Percentiles rank a stretch among this genome's conserved stretches.
Conservation (phyloP, 352 stramenopile genomes). For the Stephanocyclus meneghinianus region DNA sequence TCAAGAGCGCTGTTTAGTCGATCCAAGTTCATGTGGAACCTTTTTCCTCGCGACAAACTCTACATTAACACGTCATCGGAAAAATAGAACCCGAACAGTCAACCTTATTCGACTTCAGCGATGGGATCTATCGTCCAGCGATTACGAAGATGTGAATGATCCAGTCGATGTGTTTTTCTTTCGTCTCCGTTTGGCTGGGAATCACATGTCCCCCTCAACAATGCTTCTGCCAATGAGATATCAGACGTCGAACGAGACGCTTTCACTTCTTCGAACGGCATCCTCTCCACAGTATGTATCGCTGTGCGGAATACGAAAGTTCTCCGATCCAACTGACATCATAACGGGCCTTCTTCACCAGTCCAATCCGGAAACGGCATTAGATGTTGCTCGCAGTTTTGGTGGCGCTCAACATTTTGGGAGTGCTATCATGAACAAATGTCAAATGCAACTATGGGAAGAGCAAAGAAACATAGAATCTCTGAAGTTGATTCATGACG, state of each 20-base stretch:
- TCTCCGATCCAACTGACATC: slow-evolving; percentile 41
- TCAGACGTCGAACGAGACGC: slow-evolving; percentile 7
- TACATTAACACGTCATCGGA: slow-evolving; percentile 4
- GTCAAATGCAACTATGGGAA: slow-evolving; percentile 62
- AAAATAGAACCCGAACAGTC: not conserved
- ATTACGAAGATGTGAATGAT: not conserved
- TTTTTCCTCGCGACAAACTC: slow-evolving; percentile 37
- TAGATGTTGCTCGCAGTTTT: slow-evolving; percentile 46
- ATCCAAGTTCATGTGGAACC: slow-evolving; percentile 12
- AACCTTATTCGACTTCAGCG: slow-evolving; percentile 30
- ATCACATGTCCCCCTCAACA: not conserved
- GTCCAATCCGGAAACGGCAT: slow-evolving; percentile 34
- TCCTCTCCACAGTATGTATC: not conserved
- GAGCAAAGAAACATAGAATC: slow-evolving; percentile 45
- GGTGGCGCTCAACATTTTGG: slow-evolving; percentile 37
- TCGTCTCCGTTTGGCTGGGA: slow-evolving; percentile 2
- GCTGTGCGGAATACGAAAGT: slow-evolving; percentile 22
- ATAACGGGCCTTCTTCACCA: slow-evolving; percentile 40
- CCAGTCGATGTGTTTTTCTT: slow-evolving; percentile 39
- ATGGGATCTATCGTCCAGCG: slow-evolving; percentile 7
- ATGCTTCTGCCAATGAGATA: slow-evolving; percentile 28
- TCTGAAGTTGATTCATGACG: slow-evolving; percentile 49
- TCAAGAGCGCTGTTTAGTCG: slow-evolving; percentile 8
- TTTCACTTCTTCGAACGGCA: slow-evolving; percentile 32
- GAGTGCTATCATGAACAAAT: slow-evolving; percentile 54